Conservation (phyloP, 495 filamentous ascomycete genomes). For the Hypoxylon cercidicola region DNA sequence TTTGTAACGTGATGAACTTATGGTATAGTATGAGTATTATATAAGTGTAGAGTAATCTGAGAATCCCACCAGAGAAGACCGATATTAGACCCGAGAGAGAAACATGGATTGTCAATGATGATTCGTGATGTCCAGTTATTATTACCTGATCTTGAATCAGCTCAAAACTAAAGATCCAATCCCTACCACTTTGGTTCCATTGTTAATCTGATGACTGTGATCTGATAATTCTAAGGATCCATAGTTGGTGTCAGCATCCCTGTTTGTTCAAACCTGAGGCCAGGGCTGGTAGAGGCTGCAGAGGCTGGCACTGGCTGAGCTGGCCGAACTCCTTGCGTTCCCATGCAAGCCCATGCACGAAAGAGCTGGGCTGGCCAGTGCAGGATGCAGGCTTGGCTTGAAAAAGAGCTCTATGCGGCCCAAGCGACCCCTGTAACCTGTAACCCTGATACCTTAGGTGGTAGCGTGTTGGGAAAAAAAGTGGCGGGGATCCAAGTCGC, state of each 20-base stretch:
- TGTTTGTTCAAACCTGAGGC: slow-evolving; percentile 33
- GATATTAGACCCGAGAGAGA: slow-evolving; percentile 34
- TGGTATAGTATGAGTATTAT: neutral
- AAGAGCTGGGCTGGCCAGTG: slow-evolving; percentile 10
- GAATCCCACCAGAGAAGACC: slow-evolving; percentile 22
- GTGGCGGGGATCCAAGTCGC: slow-evolving; percentile 38
- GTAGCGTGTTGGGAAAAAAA: slow-evolving; percentile 36
- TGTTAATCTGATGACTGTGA: slow-evolving; percentile 39
- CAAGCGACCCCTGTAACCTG: slow-evolving; percentile 1
- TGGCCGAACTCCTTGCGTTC: slow-evolving; percentile 24
- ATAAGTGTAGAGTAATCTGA: slow-evolving; percentile 25
- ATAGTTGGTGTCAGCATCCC: slow-evolving; percentile 30
- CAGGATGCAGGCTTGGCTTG: neutral
- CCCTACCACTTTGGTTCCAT: slow-evolving; percentile 19
- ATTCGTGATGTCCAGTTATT: slow-evolving; percentile 28
- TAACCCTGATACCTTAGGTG: slow-evolving; percentile 1
- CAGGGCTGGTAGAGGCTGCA: slow-evolving; percentile 8
- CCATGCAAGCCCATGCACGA: slow-evolving; percentile 2
- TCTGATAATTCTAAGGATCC: slow-evolving; percentile 35
- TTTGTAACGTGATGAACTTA: slow-evolving; percentile 2
- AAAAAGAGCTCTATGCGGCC: neutral
- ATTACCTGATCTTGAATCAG: slow-evolving; percentile 44
- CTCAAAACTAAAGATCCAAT: slow-evolving; percentile 22
- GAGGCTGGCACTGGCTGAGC: slow-evolving; percentile 2
- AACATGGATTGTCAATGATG: slow-evolving; percentile 15